Conservation (phyloP, 257 asterid genomes). For the Plectranthus barbatus region DNA sequence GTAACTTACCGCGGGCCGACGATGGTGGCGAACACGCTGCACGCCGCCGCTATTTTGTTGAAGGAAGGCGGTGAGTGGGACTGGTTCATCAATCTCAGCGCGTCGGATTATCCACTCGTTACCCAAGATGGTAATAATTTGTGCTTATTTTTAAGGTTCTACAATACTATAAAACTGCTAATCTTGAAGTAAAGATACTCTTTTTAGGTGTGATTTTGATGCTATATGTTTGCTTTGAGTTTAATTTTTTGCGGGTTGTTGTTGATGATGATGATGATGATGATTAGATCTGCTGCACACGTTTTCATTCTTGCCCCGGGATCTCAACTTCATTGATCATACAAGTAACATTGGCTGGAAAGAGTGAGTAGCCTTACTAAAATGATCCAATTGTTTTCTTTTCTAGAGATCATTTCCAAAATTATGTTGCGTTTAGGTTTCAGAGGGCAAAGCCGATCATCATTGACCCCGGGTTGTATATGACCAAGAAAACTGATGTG, state of each 20-base stretch:
- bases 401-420: slow-evolving; percentile 4
- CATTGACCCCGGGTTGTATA: slow-evolving; percentile 88
- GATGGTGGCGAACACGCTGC: slow-evolving; percentile 91
- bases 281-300: slow-evolving; percentile 82
- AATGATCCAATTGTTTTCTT: not conserved
- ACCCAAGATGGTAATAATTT: slow-evolving; percentile 71
- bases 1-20: slow-evolving; percentile 95
- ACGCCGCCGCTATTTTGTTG: slow-evolving; percentile 87
- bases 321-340: slow-evolving; percentile 92
- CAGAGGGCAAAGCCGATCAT: slow-evolving; percentile 94
- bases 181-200: not conserved
- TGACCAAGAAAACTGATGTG: slow-evolving; percentile 75
- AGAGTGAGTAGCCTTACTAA: slow-evolving; percentile 52
- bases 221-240: not conserved
- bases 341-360: slow-evolving; percentile 96
- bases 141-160: not conserved
- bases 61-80: slow-evolving; percentile 92
- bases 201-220: not conserved
- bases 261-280: not conserved
- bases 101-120: slow-evolving; percentile 91
- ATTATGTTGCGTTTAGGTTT: slow-evolving; percentile 32
- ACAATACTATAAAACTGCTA: not conserved
- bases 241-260: slow-evolving; percentile 14
- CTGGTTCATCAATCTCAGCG: slow-evolving; percentile 93
- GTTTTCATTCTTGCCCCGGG: slow-evolving; percentile 79